Evolutionary conservation across 176 grass and related monocot genomes (phyloP).

Genomic region (Oryza glumipatula): DNA sequence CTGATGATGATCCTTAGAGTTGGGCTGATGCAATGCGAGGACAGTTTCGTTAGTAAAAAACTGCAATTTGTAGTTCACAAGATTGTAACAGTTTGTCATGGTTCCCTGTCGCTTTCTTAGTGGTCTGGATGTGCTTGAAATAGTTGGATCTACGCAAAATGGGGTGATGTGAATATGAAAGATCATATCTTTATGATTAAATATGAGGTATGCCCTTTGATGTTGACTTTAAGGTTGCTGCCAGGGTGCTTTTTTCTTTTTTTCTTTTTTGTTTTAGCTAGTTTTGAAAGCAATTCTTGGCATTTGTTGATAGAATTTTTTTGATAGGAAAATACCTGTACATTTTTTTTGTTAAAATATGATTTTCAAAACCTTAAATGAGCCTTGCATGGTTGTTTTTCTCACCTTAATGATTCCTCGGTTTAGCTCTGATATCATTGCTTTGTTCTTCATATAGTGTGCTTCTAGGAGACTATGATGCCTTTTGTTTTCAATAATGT

Average conservation of each 20-base stretch:
- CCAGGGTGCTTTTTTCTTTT: neutral
- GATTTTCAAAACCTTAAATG: neutral
- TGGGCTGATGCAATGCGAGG: neutral
- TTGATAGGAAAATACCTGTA: neutral
- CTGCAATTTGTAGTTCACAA: neutral
- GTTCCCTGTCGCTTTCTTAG: neutral
- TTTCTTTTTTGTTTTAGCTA: neutral
- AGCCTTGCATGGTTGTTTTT: neutral
- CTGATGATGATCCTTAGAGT: conserved; percentile 15
- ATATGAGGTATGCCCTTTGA: neutral
- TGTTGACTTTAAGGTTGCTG: neutral
- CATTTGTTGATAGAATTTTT: neutral
- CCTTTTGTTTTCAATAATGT: neutral
- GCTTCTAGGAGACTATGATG: neutral
- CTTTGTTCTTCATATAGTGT: neutral
- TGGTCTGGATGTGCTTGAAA: conserved; percentile 16
- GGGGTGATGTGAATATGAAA: neutral
- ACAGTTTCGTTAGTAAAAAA: neutral
- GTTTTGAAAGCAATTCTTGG: neutral
- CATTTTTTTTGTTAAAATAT: neutral
- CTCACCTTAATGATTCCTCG: neutral
- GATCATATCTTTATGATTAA: neutral
- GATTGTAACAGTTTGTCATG: neutral
- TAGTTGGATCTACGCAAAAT: conserved; percentile 8
- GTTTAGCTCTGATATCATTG: neutral